Base-by-base conservation (phyloP, 371 early-diverging fungal genomes). In the Syncephalastrum monosporum region DNA sequence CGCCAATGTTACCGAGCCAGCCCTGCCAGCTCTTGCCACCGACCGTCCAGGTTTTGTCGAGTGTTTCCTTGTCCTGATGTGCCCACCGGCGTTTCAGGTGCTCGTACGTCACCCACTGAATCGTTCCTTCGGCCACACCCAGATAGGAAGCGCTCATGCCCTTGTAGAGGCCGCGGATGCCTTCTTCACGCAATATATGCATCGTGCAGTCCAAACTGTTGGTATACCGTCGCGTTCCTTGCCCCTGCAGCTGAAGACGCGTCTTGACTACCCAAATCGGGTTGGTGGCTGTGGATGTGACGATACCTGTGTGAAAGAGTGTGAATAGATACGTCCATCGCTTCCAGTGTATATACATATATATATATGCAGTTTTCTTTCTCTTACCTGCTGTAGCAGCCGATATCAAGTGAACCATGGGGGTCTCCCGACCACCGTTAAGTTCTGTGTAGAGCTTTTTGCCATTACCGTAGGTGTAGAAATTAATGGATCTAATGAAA, bases 231-330 rank as follows among this genome's bases (percentile, higher is more conserved):
- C 71, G 64, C 8, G 45, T 45, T 23, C 55, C 60, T 47, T 74
- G 81, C 3, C 75, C 68, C 71, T 91, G 92, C 49, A 97, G 76
- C 70, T 97, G 97, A 83, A 98, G 89, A 54, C 98, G 74, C 0
- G 97, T 98, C 65, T 96, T 97, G 49, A 96, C 85, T 50, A 97
- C 83, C 98, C 98, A 98, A 6, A 98, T 95, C 0, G 98, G 98
- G 67, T 94, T 97, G 8, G 97, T 95, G 12, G 74, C 72, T 0
- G 91, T 85, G 0, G 94, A 85, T 3, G 92, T 92, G 7, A 89
- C 78, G 42, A 89, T 71, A 17, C 82, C 79, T 78, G 47, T 23
- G 14, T 27, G 29, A 13, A 16, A 19, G 1, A 50, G 5, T 4
- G 38, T 41, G 12, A 53, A 29, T 53, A 38, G 1, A 16, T 41